A percentile compares a stretch with the other conserved stretches of the same genome.
Conservation (phyloP, 1,139 yeast species). For the Arxiozyma telluris region DNA sequence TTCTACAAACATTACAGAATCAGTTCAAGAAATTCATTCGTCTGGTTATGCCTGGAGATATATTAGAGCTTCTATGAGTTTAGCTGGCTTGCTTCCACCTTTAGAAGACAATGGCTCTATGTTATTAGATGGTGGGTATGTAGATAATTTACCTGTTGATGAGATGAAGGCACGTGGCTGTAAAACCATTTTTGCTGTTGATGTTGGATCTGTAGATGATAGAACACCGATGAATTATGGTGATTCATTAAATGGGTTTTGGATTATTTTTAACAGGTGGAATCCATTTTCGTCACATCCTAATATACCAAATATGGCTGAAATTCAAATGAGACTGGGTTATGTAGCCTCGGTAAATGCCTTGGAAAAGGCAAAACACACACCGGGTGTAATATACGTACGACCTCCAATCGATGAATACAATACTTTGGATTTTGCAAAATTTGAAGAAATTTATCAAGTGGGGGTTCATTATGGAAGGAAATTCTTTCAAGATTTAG, state of each 20-base stretch:
- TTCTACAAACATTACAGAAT: constrained; percentile 92
- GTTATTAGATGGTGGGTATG: constrained; percentile 93
- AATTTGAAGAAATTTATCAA: constrained; percentile 78
- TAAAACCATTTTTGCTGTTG: constrained; percentile 83
- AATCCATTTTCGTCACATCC: constrained; percentile 86
- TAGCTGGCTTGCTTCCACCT: constrained; percentile 90
- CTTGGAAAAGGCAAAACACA: constrained; percentile 71
- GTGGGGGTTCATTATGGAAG: constrained; percentile 77
- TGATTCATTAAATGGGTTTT: constrained; percentile 82
- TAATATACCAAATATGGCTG: constrained; percentile 89
- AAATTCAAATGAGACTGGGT: constrained; percentile 85
- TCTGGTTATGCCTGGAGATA: constrained; percentile 94
- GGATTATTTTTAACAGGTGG: constrained; percentile 85
- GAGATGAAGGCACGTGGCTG: constrained; percentile 91
- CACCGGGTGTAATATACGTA: constrained; percentile 81
- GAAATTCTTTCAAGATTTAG: constrained; percentile 45
- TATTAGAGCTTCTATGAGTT: constrained; percentile 91
- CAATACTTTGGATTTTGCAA: constrained; percentile 87
- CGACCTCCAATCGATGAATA: constrained; percentile 91
- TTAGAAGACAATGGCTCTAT: constrained; percentile 82
- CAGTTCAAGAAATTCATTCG: constrained; percentile 89
- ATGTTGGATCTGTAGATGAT: constrained; percentile 93
- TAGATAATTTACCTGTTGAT: constrained; percentile 83
- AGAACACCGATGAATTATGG: constrained; percentile 87
- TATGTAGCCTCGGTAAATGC: constrained; percentile 95